Base-by-base conservation (phyloP, 352 stramenopile species). In the Globisporangium cylindrosporum region DNA sequence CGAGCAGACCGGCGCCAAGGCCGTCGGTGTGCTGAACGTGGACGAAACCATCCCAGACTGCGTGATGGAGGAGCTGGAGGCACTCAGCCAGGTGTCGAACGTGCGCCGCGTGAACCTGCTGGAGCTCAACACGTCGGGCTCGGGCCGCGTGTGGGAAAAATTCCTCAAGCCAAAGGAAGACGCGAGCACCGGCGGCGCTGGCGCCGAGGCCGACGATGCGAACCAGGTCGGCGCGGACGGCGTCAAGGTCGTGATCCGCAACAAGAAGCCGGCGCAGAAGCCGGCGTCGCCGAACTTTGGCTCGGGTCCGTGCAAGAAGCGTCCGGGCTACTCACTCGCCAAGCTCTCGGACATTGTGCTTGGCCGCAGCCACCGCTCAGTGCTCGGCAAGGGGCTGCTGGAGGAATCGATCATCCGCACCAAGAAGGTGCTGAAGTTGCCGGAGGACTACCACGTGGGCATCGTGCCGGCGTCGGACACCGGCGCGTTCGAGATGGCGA, bases 401-500 rank as follows among this genome's bases (percentile, higher is more conserved):
- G 94, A 97, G 67, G 84, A 98, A 55, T 92, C 97, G 22, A 99
- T 99, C 71, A 78, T 96, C 27, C 93, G 98, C 68, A 97, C 95
- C 43, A 99, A 98, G 82, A 82, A 91, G 38, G 84, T 99, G 61
- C 79, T 99, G 22, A 83, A 90, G 62, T 78, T 99, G 22, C 98
- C 98, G 24, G 88, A 98, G 18, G 86, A 98, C 72, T 99, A 99
- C 79, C 82, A 92, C 25, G 75, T 98, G 14, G 97, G 97, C 54
- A 99, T 99, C 67, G 97, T 99, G 46, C 97, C 98, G 43, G 98
- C 96, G 49, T 99, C 95, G 8, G 98, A 99, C 79, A 99, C 98
- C 29, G 98, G 98, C 32, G 98, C 98, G 15, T 99, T 99, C 73
- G 98, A 99, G 82, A 99, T 99, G 98, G 98, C 97, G 55, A 99